A percentile compares a stretch with the other conserved stretches of the same genome.
phyloP scores from a whole-genome alignment of 768 basidiomycete species.

The Leccinum longicurvipes region DNA sequence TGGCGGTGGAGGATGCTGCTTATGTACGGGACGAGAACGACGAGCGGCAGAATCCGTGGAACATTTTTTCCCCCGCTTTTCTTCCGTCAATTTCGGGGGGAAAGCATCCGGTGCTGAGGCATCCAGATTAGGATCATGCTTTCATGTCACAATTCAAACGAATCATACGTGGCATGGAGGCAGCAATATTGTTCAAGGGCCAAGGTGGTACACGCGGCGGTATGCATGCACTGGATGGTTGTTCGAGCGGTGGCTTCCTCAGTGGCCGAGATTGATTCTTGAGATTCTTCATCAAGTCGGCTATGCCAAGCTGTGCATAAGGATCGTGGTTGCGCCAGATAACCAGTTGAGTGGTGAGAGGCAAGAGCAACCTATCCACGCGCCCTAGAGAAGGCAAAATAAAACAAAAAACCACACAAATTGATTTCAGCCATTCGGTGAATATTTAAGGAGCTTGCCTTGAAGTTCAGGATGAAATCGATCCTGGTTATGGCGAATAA shows the following conservation, averaged over 20 bases:
- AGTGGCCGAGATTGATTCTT: constrained; percentile 13
- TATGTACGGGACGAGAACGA: constrained; percentile 26
- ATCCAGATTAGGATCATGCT: constrained; percentile 7
- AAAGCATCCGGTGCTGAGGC: constrained; percentile 39
- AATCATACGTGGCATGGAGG: constrained; percentile 38
- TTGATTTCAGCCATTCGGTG: neutral
- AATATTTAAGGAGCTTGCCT: constrained; percentile 16
- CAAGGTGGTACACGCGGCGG: constrained; percentile 21
- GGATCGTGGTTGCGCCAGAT: constrained; percentile 29
- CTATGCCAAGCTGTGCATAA: constrained; percentile 34
- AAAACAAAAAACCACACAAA: constrained; percentile 3
- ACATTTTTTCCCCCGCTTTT: constrained; percentile 14
- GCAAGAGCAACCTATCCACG: constrained; percentile 32
- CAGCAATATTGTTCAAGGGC: constrained; percentile 22
- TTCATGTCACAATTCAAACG: neutral
- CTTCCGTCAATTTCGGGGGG: constrained; percentile 19
- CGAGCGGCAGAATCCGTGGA: constrained; percentile 4
- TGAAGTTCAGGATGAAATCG: constrained; percentile 26
- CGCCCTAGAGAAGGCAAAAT: constrained; percentile 22
- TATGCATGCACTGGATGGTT: constrained; percentile 8
- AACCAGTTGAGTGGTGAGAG: constrained; percentile 30
- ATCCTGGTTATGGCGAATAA: constrained; percentile 34
- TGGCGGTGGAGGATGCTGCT: constrained; percentile 19
- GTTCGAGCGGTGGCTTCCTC: constrained; percentile 17
- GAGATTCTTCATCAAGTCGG: constrained; percentile 26